Base-by-base conservation (phyloP, 192 early-diverging fungal species). In the Entomortierella lignicola region DNA sequence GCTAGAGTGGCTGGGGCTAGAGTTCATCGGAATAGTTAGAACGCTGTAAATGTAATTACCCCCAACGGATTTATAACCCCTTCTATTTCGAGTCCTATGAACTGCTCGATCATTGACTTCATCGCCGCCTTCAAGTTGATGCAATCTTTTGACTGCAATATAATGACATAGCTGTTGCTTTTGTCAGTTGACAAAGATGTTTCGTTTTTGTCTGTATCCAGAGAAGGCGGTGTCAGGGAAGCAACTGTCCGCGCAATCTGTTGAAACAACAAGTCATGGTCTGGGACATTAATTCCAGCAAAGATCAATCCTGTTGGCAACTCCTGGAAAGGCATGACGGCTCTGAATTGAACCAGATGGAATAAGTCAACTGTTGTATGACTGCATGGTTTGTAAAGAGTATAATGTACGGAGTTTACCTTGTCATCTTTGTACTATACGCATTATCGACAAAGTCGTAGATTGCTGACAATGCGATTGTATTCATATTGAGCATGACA, bases 271-370 rank as follows among this genome's bases (percentile, higher is more conserved):
- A 86, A 83, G 59, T 88, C 88, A 47, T 95, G 92, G 72, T 95
- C 94, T 31, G 90, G 89, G 0, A 87, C 90, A 64, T 95, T 95
- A 69, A 91, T 88, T 53, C 86, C 88, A 79, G 65, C 87, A 82
- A 93, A 93, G 2, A 91, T 84, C 2, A 95, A 80, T 3, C 87
- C 93, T 20, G 93, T 89, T 0, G 93, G 88, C 34, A 94, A 77
- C 66, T 95, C 92, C 47, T 86, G 83, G 66, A 85, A 88, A 2
- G 90, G 89, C 55, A 85, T 81, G 29, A 42, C n/a, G 5, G 81
- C 71, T 11, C 88, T 75, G 44, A 2, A 20, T 20, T 67, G 20
- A 48, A 21, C 11, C 31, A 26, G 23, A 31, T 18, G 44, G 32
- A 54, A 41, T n/a, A 25, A n/a, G 44, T 31, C 13, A 44, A 47